Percentiles rank a stretch among this genome's conserved stretches.
These are phyloP conservation scores for Curvularia lunata DNA, from an alignment of 2,329 filamentous ascomycete genomes.

Conservation along the genomic window DNA sequence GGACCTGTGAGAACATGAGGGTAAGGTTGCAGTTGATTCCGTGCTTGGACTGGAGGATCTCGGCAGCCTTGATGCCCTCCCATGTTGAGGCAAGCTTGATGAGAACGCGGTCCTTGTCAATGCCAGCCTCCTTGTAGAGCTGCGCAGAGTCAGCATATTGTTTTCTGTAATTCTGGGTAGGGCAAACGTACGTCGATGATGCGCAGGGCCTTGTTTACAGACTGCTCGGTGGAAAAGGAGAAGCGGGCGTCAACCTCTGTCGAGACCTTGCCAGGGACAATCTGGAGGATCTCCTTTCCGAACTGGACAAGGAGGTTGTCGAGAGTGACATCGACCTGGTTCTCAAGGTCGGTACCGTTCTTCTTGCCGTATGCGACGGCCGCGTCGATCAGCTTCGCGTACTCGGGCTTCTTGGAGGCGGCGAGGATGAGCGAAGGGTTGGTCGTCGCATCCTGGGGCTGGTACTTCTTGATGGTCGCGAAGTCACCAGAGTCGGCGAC, in stretches of 20 bases:
- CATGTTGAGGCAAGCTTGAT: constrained; percentile 99
- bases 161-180: not conserved
- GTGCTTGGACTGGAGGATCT: constrained; percentile 95
- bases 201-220: constrained; percentile 93
- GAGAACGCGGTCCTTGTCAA: constrained; percentile 90
- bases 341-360: constrained; percentile 69
- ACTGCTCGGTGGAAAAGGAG: constrained; percentile 93
- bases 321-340: constrained; percentile 86
- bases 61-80: constrained; percentile 99
- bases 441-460: constrained; percentile 99
- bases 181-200: constrained; percentile 80
- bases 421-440: constrained; percentile 99
- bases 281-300: constrained; percentile 94
- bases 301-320: constrained; percentile 97
- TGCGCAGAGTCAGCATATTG: constrained; percentile 51
- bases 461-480: constrained; percentile 96
- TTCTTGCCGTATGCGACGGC: constrained; percentile 87
- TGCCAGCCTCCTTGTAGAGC: constrained; percentile 93
- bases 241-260: constrained; percentile 97
- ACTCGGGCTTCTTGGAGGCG: constrained; percentile 97
- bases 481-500: constrained; percentile 92
- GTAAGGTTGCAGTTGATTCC: constrained; percentile 98
- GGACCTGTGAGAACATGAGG: constrained; percentile 94
- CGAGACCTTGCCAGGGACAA: constrained; percentile 97
- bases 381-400: constrained; percentile 86